These are phyloP conservation scores for Podila epigama DNA, from an alignment of 192 early-diverging fungal genomes.

Conservation along the genomic window DNA sequence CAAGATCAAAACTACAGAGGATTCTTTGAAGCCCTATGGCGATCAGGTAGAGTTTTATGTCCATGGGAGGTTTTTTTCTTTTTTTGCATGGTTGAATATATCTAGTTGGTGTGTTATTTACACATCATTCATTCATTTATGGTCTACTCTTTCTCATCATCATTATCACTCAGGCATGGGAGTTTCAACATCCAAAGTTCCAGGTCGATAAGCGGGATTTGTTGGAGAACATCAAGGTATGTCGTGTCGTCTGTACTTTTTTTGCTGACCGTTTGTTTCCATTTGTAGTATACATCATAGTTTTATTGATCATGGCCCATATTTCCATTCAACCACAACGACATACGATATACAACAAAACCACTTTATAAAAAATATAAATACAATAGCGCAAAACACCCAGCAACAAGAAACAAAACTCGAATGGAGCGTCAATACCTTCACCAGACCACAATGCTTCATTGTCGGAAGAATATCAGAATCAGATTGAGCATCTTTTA, in stretches of 20 bases:
- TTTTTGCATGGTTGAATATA: background rate
- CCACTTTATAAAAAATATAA: background rate
- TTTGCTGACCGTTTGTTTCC: too few species aligned
- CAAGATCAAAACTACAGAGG: constrained; percentile 69
- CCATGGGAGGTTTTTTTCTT: background rate
- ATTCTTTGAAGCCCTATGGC: constrained; percentile 54
- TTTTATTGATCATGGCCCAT: too few species aligned
- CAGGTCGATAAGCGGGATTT: constrained; percentile 62
- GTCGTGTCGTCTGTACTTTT: too few species aligned
- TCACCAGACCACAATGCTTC: constrained; percentile 12
- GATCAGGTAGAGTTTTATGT: constrained; percentile 53
- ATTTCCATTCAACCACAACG: background rate
- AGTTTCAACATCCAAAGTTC: constrained; percentile 75
- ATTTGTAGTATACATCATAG: too few species aligned
- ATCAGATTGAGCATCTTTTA: constrained; percentile 49
- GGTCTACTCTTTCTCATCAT: background rate
- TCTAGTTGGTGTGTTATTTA: background rate
- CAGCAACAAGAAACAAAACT: constrained; percentile 35
- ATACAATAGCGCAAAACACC: constrained; percentile 50
- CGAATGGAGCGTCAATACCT: background rate
- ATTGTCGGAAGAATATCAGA: constrained; percentile 44
- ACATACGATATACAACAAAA: background rate
- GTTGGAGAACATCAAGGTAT: constrained; percentile 63
- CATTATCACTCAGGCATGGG: constrained; percentile 68
- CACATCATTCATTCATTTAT: background rate